Base-by-base conservation (phyloP, 164 flowering plant genomes). In the Stephania japonica region DNA sequence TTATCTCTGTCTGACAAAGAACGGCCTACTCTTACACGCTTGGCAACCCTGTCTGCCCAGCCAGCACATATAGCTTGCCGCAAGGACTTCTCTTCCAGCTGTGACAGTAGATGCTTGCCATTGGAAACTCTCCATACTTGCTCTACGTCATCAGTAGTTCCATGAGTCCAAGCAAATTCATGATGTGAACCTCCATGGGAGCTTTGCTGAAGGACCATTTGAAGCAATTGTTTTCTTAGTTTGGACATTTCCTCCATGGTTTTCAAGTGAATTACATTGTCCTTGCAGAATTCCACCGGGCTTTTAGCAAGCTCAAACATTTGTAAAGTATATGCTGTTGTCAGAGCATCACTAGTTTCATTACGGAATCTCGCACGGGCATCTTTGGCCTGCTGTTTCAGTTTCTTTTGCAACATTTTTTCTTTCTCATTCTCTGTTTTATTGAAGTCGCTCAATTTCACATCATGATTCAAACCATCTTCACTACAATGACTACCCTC, bases 241-340 rank as follows among this genome's bases (percentile, higher is more conserved):
- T 95, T 93, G 71, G 97, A 93, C 97, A 93, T 95, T 73, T 95
- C 99, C 76, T 91, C 93, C 98, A 95, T 88, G 19, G 94, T 93
- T 81, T 95, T 93, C 61, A 83, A 75, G 75, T 91, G 89, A 75
- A 95, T 72, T 5, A 81, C 78, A 81, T 87, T 77, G 50, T 84
- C 86, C 38, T 72, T 72, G 79, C 98, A 91, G 85, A 93, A 96
- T 32, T 86, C 86, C 27, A 43, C 74, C 7, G 79, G 89, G 72
- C 72, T 83, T 63, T 42, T 72, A 18, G 95, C 87, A 61, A 79
- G 81, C 78, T 96, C 99, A 82, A 89, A 96, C 75, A 87, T 80
- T 68, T 89, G 97, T 68, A 96, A 78, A 62, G 95, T 97, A 81
- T 84, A 87, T 38, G 97, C 95, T 67, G 85, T 68, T 3, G 91